Conservation (phyloP, 495 filamentous ascomycete genomes). For the Choiromyces venosus region DNA sequence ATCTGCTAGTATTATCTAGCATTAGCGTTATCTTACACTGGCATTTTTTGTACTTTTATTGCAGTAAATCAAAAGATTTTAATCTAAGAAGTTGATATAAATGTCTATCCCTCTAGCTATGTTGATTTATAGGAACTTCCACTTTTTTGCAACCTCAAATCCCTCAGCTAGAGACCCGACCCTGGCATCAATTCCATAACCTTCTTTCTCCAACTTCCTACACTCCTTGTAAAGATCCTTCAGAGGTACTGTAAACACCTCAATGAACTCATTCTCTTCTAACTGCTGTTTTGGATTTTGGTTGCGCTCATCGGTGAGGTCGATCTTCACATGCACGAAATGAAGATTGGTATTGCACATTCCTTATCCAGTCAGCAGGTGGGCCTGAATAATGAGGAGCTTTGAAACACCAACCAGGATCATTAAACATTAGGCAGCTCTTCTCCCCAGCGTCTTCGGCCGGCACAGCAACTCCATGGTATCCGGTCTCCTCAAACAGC, state of each 20-base stretch:
- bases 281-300: conserved; percentile 65
- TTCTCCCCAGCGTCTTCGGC: conserved; percentile 48
- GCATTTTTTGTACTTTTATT: not conserved
- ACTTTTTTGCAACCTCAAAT: conserved; percentile 68
- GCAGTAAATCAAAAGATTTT: not conserved
- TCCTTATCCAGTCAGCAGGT: conserved; percentile 43
- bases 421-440: conserved; percentile 80
- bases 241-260: conserved; percentile 69
- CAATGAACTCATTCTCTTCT: conserved; percentile 87
- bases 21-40: not conserved
- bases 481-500: conserved; percentile 90
- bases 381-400: not conserved
- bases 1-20: not conserved
- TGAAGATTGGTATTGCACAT: conserved; percentile 86
- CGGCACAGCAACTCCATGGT: conserved; percentile 58
- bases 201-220: conserved; percentile 62
- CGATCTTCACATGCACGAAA: conserved; percentile 75
- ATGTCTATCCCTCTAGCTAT: not conserved
- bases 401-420: conserved; percentile 27
- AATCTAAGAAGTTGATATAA: not conserved
- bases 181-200: conserved; percentile 79
- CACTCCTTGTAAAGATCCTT: conserved; percentile 61
- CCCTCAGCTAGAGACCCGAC: conserved; percentile 81
- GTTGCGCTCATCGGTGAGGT: conserved; percentile 62
- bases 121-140: conserved; percentile 45